These are phyloP conservation scores for Penicillium herquei DNA, from an alignment of 495 filamentous ascomycete genomes.

Conservation along the genomic window DNA sequence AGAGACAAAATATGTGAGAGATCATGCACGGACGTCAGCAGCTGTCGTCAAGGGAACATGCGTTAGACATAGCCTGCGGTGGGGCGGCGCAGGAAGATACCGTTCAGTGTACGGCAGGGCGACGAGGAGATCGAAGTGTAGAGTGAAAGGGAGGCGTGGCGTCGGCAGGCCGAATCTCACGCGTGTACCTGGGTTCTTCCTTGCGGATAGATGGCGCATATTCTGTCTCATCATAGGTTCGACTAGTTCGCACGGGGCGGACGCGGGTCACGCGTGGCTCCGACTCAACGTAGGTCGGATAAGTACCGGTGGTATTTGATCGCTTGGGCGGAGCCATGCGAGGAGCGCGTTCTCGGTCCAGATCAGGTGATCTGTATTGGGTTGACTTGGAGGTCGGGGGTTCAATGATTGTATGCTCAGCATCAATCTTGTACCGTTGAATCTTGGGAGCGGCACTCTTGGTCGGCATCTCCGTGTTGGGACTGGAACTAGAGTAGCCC, in stretches of 20 bases:
- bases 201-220: conserved; percentile 13
- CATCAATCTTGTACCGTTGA: conserved; percentile 33
- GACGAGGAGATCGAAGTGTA: conserved; percentile 7
- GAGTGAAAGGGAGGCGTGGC: conserved; percentile 13
- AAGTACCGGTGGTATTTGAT: conserved; percentile 12
- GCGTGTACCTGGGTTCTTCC: conserved; percentile 19
- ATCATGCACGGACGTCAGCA: conserved; percentile 22
- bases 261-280: conserved; percentile 14
- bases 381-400: conserved; percentile 16
- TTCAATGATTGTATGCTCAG: conserved; percentile 34
- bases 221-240: conserved; percentile 17
- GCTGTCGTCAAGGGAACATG: conserved; percentile 18
- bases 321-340: conserved; percentile 14
- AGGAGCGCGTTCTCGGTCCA: conserved; percentile 11
- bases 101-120: conserved; percentile 4
- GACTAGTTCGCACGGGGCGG: conserved; percentile 18
- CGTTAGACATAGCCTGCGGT: conserved; percentile 26
- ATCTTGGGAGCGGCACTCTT: no score
- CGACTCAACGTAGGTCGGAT: neutral
- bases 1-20: conserved; percentile 6
- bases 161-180: conserved; percentile 17
- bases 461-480: conserved; percentile 6
- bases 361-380: conserved; percentile 25
- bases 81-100: conserved; percentile 12
- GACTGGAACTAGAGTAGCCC: conserved; percentile 45